These are phyloP conservation scores for Phalaenopsis equestris DNA, from an alignment of 106 monocot genomes.

Conservation along the genomic window DNA sequence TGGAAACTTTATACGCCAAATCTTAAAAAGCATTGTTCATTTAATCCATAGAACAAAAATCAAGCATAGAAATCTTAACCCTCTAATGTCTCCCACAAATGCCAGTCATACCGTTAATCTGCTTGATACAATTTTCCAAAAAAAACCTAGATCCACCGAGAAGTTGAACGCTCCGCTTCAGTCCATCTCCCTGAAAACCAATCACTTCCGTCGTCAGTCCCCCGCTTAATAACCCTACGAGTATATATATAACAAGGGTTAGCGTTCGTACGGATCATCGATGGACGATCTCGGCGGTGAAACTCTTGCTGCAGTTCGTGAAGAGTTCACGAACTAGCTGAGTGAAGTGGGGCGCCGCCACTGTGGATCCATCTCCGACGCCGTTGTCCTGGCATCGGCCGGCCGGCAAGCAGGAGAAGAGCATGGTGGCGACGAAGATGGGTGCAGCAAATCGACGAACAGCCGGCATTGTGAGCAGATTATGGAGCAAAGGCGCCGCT, in stretches of 20 bases:
- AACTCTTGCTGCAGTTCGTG: constrained; percentile 9
- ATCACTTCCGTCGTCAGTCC: neutral
- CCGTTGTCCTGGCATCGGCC: constrained; percentile 11
- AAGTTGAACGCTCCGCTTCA: constrained; percentile 35
- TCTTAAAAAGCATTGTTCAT: too few relatives aligned
- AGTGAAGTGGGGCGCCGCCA: constrained; percentile 5
- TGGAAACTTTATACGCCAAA: too few relatives aligned
- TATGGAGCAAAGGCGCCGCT: neutral
- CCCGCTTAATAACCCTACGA: neutral
- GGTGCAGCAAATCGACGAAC: neutral
- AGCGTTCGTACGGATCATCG: constrained; percentile 19
- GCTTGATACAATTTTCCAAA: constrained; percentile 18
- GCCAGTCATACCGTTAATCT: neutral
- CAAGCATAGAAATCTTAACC: neutral
- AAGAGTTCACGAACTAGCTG: constrained; percentile 1
- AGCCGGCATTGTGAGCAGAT: neutral
- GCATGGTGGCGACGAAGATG: neutral
- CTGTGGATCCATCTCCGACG: neutral
- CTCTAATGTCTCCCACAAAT: neutral
- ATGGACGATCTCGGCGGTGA: constrained; percentile 9
- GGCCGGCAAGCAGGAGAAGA: neutral
- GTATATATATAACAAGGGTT: neutral
- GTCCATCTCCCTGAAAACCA: constrained; percentile 22
- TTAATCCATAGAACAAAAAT: too few relatives aligned
- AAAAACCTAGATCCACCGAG: constrained; percentile 17